phyloP scores from a whole-genome alignment of 306 rosid species.

The Alnus rubra region DNA sequence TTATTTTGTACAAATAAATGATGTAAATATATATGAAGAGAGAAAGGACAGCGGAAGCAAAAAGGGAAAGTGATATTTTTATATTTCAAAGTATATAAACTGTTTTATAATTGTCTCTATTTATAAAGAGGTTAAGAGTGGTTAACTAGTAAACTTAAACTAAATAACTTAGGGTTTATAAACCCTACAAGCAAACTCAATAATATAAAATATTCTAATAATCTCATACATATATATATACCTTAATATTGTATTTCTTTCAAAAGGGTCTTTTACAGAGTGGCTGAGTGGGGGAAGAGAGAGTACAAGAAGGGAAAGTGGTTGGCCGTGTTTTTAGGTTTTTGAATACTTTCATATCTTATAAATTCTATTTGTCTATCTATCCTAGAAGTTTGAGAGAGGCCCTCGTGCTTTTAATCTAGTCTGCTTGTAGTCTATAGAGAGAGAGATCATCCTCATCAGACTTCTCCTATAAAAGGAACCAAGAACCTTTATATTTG shows the following conservation, averaged over 20 bases:
- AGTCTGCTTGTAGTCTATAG: background rate
- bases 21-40: no score
- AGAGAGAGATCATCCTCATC: background rate
- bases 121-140: no score
- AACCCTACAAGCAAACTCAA: no score
- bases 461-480: conserved; percentile 5
- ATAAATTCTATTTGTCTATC: conserved; percentile 10
- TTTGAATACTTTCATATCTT: conserved; percentile 34
- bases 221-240: background rate
- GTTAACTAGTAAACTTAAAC: no score
- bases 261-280: background rate
- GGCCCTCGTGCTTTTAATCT: conserved; percentile 16
- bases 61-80: no score
- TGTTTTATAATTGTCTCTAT: no score
- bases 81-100: no score
- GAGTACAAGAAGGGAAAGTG: conserved; percentile 30
- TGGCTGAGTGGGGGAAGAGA: background rate
- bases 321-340: conserved; percentile 32
- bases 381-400: conserved; percentile 24
- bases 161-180: no score
- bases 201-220: no score
- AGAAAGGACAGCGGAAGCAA: no score
- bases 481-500: conserved; percentile 2
- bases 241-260: background rate
- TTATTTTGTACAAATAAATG: background rate